Base-by-base conservation (phyloP, 306 rosid genomes). In the Prunus davidiana region DNA sequence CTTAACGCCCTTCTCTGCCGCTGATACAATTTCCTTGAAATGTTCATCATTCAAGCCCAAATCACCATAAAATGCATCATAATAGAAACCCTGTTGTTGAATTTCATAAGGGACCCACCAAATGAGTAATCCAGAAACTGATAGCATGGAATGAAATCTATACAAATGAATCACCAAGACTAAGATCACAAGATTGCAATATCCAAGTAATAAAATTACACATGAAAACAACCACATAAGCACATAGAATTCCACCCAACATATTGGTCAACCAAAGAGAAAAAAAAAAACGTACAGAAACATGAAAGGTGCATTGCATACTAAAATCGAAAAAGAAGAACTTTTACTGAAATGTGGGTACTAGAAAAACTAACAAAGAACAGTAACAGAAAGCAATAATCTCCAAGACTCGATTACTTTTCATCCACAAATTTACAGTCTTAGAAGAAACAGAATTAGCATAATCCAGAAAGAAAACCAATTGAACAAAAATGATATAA, bases 21-120 rank as follows among this genome's bases (percentile, higher is more conserved):
- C 91, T 52, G 83, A 71, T 32, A 85, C 87, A 81, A 94, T 92
- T 85, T 80, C 82, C 78, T 92, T 90, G 81, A 94, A 94, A 84
- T 94, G 97, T 51, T 92, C 96, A 13, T 94, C 98, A 76, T 94
- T 94, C 88, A 94, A 76, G 74, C 97, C 89, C 88, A 94, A 84
- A 71, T 94, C 97, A 11, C 90, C 96, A 64, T 94, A 94, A 84
- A 87, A 92, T 0, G 89, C 98, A 82, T 94, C 98, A 56, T 94
- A 94, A 80, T 92, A 94, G 84, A 94, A 94, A 28, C 98, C 98
- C 98, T 94, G 85, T 81, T 63, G 69, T 56, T 73, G 13, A 64
- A 86, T 57, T 82, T 62, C 64, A 64, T 32, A 70, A 57, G 57
- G 19, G 32, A 25, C 34, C 41, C 43, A 61, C 14, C 27, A 18